Conservation (phyloP, 2,329 filamentous ascomycete species). For the Monascus ruber region DNA sequence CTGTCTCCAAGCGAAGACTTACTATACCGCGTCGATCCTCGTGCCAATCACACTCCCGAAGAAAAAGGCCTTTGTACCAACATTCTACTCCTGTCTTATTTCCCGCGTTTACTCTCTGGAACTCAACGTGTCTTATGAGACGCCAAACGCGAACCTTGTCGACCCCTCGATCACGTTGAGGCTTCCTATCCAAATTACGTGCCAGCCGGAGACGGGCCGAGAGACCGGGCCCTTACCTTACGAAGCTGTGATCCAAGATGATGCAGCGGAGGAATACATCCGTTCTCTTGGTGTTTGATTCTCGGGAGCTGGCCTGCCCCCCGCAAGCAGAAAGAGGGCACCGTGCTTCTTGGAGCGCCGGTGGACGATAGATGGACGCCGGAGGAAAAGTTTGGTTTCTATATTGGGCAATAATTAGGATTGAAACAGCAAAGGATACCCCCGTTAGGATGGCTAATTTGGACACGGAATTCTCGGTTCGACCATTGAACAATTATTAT, state of each 20-base stretch:
- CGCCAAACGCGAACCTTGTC: conserved; percentile 32
- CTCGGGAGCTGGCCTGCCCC: too few species aligned
- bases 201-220: conserved; percentile 6
- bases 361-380: too few species aligned
- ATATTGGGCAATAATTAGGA: too few species aligned
- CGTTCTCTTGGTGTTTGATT: too few species aligned
- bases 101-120: conserved; percentile 54
- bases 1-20: conserved; percentile 21
- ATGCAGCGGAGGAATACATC: too few species aligned
- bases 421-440: too few species aligned
- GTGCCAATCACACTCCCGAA: conserved; percentile 52
- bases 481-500: too few species aligned
- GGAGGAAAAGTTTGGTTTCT: too few species aligned
- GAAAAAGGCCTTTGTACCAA: conserved; percentile 53
- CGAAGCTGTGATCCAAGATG: conserved; percentile 9
- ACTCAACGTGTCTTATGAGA: conserved; percentile 45
- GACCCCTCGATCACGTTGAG: conserved; percentile 30
- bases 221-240: conserved; percentile 3
- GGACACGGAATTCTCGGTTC: too few species aligned
- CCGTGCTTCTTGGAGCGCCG: too few species aligned
- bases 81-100: conserved; percentile 58
- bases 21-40: conserved; percentile 52
- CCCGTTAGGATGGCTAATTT: too few species aligned
- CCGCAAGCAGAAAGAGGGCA: too few species aligned
- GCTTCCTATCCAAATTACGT: conserved; percentile 33